Conservation (phyloP, 768 basidiomycete genomes). For the Kwoniella pini region DNA sequence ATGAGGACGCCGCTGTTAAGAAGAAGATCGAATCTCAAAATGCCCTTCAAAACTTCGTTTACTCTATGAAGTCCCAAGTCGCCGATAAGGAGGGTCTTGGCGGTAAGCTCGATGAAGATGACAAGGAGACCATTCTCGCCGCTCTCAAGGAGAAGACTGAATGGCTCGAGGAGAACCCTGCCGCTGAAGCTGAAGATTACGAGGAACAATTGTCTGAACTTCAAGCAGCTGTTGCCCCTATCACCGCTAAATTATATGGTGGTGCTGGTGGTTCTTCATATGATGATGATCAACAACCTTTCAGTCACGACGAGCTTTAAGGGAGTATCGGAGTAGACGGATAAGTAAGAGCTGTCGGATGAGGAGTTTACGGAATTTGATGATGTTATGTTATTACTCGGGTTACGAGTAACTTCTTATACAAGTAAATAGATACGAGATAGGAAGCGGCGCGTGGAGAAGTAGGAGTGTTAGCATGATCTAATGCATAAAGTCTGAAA, state of each 20-base stretch:
- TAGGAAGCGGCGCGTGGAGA: background rate
- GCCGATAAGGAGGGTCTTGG: slow-evolving; percentile 86
- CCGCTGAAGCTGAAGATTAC: slow-evolving; percentile 78
- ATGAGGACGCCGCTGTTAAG: slow-evolving; percentile 55
- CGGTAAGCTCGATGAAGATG: slow-evolving; percentile 63
- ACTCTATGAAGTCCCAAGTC: slow-evolving; percentile 82
- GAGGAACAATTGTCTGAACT: slow-evolving; percentile 78
- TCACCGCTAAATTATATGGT: slow-evolving; percentile 71
- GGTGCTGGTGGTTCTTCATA: slow-evolving; percentile 53
- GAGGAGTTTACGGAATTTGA: background rate
- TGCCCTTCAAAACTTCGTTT: slow-evolving; percentile 59
- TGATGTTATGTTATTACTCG: background rate
- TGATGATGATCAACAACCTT: slow-evolving; percentile 59
- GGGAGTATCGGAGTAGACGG: background rate
- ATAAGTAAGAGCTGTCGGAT: background rate
- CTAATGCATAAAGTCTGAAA: slow-evolving; percentile 7
- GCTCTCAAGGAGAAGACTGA: slow-evolving; percentile 84
- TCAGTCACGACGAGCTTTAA: slow-evolving; percentile 64
- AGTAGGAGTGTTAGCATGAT: background rate
- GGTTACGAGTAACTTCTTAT: background rate
- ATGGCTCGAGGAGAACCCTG: slow-evolving; percentile 82
- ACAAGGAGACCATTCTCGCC: slow-evolving; percentile 64
- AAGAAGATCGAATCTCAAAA: slow-evolving; percentile 58
- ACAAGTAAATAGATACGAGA: background rate
- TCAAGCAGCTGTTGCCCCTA: slow-evolving; percentile 60